phyloP scores from a whole-genome alignment of 371 early-diverging fungal species.

The Rhizopus stolonifer region DNA sequence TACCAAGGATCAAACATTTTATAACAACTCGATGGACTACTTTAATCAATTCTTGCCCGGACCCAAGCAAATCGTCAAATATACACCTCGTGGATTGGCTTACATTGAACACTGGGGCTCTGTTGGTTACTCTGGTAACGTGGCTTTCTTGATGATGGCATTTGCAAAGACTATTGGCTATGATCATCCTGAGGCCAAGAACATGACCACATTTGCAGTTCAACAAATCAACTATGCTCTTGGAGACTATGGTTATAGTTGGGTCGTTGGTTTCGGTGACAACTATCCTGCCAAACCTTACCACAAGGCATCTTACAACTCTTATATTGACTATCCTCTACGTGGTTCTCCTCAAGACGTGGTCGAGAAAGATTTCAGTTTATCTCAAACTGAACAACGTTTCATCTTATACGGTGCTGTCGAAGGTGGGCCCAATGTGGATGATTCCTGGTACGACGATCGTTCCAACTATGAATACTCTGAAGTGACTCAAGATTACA shows the following conservation, averaged over 20 bases:
- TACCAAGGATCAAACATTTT: conserved; percentile 46
- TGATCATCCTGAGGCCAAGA: conserved; percentile 27
- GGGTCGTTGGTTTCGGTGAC: conserved; percentile 59
- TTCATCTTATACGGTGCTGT: conserved; percentile 60
- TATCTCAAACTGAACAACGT: conserved; percentile 39
- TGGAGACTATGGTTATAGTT: conserved; percentile 58
- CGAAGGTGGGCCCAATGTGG: conserved; percentile 52
- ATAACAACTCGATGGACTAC: conserved; percentile 49
- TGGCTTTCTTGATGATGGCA: conserved; percentile 52
- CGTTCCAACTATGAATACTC: conserved; percentile 54
- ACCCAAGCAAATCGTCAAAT: conserved; percentile 42
- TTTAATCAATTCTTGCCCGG: conserved; percentile 51
- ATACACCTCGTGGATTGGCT: conserved; percentile 58
- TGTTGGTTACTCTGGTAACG: conserved; percentile 53
- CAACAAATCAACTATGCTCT: conserved; percentile 62
- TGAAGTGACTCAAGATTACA: conserved; percentile 62
- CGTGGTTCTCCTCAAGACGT: conserved; percentile 46
- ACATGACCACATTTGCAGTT: conserved; percentile 46
- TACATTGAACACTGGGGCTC: conserved; percentile 60
- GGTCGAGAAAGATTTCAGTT: conserved; percentile 50
- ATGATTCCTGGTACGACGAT: conserved; percentile 58
- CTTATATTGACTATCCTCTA: conserved; percentile 57
- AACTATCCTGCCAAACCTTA: conserved; percentile 54
- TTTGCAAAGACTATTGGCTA: conserved; percentile 49
- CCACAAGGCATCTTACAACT: conserved; percentile 59